Base-by-base conservation (phyloP, 148 eudicot genomes). In the Rhododendron vialii region DNA sequence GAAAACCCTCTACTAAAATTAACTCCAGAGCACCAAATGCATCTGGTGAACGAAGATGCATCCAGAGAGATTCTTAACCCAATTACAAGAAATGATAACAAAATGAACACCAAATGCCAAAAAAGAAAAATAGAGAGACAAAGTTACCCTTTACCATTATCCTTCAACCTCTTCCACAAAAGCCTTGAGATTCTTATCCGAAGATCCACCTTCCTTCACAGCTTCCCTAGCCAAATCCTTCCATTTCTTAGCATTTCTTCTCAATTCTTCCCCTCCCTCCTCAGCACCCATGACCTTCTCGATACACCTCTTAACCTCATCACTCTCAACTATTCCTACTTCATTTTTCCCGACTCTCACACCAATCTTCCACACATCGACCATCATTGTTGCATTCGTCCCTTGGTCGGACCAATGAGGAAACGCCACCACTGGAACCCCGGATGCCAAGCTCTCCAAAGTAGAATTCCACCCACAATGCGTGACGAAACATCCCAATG, bases 401-500 rank as follows among this genome's bases (percentile, higher is more conserved):
- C 61, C 50, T 73, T 93, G 97, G 48, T 94, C 97, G 1, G 86
- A 86, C 91, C 91, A 91, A 45, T 89, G 90, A 0, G 97, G 95
- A 78, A 88, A 88, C 15, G 81, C 92, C 65, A 94, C 92, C 88
- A 93, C 83, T 2, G 95, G 93, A 2, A 91, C 91, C 5, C 97
- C 94, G 0, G 86, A 90, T 13, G 85, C 82, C n/a, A 93, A 14
- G 83, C 92, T 89, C 87, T 94, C 96, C 18, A 93, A 28, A 1
- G 92, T 85, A 51, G 94, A 94, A 84, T 93, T 94, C 95, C 97
- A 94, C 1, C 97, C 97, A 85, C 91, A 89, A 38, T 89, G 89
- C 1, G 82, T 89, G 24, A 87, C 82, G 36, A 94, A 85, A 92
- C 92, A 83, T 83, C 94, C 92, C 5, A 94, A 86, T 0, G 94